Evolutionary conservation across 2,329 filamentous ascomycete species (phyloP), one percentile per base, ranked within the genome.

Genomic region (Arthrobotrys sphaeroides): DNA sequence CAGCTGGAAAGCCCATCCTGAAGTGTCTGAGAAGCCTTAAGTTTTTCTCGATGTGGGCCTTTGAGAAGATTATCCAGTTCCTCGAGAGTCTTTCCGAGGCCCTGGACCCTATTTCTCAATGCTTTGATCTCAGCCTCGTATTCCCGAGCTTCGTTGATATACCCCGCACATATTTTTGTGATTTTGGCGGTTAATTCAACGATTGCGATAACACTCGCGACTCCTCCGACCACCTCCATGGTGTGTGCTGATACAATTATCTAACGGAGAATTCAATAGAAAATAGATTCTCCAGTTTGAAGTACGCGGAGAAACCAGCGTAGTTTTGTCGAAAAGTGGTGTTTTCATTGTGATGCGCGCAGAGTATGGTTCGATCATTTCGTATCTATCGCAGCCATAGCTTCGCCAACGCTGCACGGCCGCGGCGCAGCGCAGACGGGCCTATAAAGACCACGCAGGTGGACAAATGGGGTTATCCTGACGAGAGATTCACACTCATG

Each of bases 151-250:
- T 53, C 47, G 12, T 13, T 55, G 26, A 67, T 42, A 36, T 67
- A 67, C 12, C 26, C 22, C 18, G 33, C 40, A 26, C 45, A 55
- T 13, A 67, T n/a, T 40, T 67, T 67, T 1, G 45, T n/a, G 16
- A 67, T 33, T 40, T 40, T 24, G 18, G 20, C 62, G 3, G 62
- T n/a, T 9, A 67, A 22, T 1, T 57, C 45, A 20, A 67, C 20
- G 12, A 59, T 43, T 7, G 64, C 64, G 22, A 67, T 67, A 7
- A 59, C 28, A 26, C 64, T 67, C n/a, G 64, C 62, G 28, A 57
- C 62, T 16, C 31, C 62, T 3, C 45, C 61, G 3, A 53, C 31
- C 9, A 57, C 33, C 20, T 55, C 47, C 62, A 67, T 67, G 6
- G 10, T 64, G 5, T 49, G 24, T 53, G 6, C 36, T 9, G 36